Evolutionary conservation across 108 stramenopile species (phyloP), one percentile per base, ranked within the genome.

Genomic region (Heterococcus sp.): DNA sequence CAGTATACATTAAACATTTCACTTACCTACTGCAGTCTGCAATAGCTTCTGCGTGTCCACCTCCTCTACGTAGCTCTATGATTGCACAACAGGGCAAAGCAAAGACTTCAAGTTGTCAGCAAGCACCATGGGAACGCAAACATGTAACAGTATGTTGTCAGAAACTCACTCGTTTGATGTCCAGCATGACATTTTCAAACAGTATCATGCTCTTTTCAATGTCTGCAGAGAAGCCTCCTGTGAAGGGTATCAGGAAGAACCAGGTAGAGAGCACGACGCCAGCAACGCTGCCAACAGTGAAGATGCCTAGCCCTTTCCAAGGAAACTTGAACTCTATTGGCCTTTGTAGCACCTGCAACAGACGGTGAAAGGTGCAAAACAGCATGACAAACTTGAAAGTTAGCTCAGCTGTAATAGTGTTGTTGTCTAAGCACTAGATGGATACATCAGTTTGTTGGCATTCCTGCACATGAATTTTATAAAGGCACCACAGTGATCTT

Each of bases 21-120:
- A 58, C 46, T 58, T 21, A 58, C 46, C 21, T 58, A 97, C 85
- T 2, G 94, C 96, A 2, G 94, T 94, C 88, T 96, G 92, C 73
- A 95, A 91, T 30, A 97, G 84, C 79, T 79, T 31, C 37, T 75
- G 38, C 5, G 65, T 35, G 46, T 87, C 78, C 74, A 88, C 84
- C 65, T 75, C 84, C 11, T 88, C 87, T 35, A 88, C 87, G 66
- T 88, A 88, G 3, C 84, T 76, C 81, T 79, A 0, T 37, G 30
- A 32, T 2, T 33, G n/a, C 26, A 34, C 67, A 34, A 14, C 1
- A 2, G 27, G 26, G 0, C 33, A 28, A 21, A 68, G n/a, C 21
- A 14, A 68, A 26, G 65, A 67, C 21, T 11, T 32, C 11, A 32
- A 71, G 70, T 37, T 35, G 29, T 4, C 5, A 4, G 35, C 32